Conservation (phyloP, 2,329 filamentous ascomycete genomes). For the Thielaviopsis populi region DNA sequence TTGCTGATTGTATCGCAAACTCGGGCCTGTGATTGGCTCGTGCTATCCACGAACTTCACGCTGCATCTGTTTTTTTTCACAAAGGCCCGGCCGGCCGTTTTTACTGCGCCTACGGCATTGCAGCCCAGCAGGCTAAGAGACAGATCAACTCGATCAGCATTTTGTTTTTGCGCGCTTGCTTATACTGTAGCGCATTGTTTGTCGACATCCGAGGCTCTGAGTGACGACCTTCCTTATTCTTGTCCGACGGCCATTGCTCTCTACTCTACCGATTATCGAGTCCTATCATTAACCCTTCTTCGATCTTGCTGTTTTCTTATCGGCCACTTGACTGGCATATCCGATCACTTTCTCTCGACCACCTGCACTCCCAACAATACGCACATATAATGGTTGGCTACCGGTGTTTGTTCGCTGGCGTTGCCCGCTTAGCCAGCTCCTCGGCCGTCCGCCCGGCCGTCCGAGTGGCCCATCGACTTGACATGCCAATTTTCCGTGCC, state of each 20-base stretch:
- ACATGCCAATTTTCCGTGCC: neutral
- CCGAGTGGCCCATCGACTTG: constrained; percentile 19
- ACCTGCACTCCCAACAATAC: neutral
- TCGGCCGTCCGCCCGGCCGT: constrained; percentile 13
- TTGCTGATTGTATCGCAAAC: constrained; percentile 7
- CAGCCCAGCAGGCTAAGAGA: neutral
- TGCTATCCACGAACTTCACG: neutral
- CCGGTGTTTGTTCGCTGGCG: constrained; percentile 10
- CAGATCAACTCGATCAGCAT: neutral
- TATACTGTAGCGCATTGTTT: neutral
- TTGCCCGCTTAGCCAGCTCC: constrained; percentile 1
- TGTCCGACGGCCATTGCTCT: neutral
- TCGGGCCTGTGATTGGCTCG: constrained; percentile 9
- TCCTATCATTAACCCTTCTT: neutral
- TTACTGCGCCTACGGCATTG: neutral
- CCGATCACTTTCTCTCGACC: neutral
- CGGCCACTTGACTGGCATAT: neutral
- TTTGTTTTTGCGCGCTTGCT: neutral
- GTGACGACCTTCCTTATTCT: neutral
- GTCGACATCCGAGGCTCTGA: neutral
- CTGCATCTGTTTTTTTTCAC: constrained; percentile 10
- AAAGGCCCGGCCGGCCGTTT: neutral
- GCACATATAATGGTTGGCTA: constrained; percentile 6
- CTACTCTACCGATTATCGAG: neutral
- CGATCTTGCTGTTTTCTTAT: neutral